phyloP scores from a whole-genome alignment of 23 red algal species.

The Pyropia yezoensis region DNA sequence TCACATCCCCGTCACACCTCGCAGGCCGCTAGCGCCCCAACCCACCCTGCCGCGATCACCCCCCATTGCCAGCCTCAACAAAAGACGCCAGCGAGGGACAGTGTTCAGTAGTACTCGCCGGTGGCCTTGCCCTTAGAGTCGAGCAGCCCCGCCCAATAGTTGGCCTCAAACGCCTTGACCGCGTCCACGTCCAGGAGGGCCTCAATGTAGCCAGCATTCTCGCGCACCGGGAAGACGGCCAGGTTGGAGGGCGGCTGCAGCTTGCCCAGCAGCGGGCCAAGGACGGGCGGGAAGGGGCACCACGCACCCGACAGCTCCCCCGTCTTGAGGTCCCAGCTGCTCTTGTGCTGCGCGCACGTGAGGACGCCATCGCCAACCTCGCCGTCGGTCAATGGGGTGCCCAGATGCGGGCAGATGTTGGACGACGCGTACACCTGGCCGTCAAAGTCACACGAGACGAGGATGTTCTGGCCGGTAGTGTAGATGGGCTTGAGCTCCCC shows the following conservation, averaged over 20 bases:
- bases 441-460: constrained; percentile 91
- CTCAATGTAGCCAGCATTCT: constrained; percentile 86
- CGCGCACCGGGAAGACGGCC: constrained; percentile 76
- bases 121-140: constrained; percentile 91
- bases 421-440: constrained; percentile 86
- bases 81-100: too few species aligned
- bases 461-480: constrained; percentile 62
- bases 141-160: constrained; percentile 90
- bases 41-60: too few species aligned
- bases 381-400: constrained; percentile 79
- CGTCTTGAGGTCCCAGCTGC: constrained; percentile 70
- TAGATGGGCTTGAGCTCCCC: constrained; percentile 80
- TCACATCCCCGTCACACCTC: too few species aligned
- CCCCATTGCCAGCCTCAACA: too few species aligned
- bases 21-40: too few species aligned
- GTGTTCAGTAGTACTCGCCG: constrained; percentile 74
- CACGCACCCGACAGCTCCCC: constrained; percentile 76
- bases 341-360: constrained; percentile 92
- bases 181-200: constrained; percentile 82
- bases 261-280: constrained; percentile 92
- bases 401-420: constrained; percentile 90
- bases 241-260: constrained; percentile 64
- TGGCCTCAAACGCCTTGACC: constrained; percentile 73
- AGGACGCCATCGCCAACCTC: constrained; percentile 68
- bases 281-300: constrained; percentile 91